These are phyloP conservation scores for Kodamaea kaohsiungensis DNA, from an alignment of 805 yeast species.

Conservation along the genomic window DNA sequence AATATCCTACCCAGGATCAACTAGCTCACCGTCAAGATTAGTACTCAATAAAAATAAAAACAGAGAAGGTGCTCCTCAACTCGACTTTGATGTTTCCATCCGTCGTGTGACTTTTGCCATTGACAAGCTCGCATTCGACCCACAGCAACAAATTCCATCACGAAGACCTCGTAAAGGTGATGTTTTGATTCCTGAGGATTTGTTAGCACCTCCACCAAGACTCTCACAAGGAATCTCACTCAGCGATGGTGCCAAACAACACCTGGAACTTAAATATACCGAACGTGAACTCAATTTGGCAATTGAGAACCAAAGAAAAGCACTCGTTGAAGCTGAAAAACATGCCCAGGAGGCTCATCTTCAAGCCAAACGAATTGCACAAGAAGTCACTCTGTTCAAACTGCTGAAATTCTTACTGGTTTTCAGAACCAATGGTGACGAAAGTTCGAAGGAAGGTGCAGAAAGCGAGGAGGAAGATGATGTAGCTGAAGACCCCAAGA, in stretches of 20 bases:
- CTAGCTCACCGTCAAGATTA: neutral
- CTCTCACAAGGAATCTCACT: constrained; percentile 69
- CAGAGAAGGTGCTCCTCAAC: constrained; percentile 30
- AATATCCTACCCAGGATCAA: neutral
- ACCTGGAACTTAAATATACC: constrained; percentile 29
- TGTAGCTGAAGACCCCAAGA: constrained; percentile 9
- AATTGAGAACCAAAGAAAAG: constrained; percentile 55
- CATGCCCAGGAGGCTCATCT: constrained; percentile 78
- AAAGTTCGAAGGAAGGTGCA: constrained; percentile 2
- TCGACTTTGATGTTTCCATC: neutral
- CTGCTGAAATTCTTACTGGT: constrained; percentile 20
- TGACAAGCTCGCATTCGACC: constrained; percentile 66
- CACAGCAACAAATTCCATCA: constrained; percentile 62
- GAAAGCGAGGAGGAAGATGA: constrained; percentile 23
- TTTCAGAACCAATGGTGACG: constrained; percentile 11
- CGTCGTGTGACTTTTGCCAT: constrained; percentile 76
- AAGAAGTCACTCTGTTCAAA: constrained; percentile 54
- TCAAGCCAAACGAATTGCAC: constrained; percentile 69
- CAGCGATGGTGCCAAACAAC: constrained; percentile 28
- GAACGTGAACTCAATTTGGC: constrained; percentile 56
- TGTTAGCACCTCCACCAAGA: constrained; percentile 60
- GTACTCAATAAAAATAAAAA: constrained; percentile 46
- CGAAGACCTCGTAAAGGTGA: constrained; percentile 55
- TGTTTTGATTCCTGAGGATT: constrained; percentile 61
- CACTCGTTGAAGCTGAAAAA: constrained; percentile 60